Conservation (phyloP, 2,329 filamentous ascomycete genomes). For the Exserohilum rostratum region DNA sequence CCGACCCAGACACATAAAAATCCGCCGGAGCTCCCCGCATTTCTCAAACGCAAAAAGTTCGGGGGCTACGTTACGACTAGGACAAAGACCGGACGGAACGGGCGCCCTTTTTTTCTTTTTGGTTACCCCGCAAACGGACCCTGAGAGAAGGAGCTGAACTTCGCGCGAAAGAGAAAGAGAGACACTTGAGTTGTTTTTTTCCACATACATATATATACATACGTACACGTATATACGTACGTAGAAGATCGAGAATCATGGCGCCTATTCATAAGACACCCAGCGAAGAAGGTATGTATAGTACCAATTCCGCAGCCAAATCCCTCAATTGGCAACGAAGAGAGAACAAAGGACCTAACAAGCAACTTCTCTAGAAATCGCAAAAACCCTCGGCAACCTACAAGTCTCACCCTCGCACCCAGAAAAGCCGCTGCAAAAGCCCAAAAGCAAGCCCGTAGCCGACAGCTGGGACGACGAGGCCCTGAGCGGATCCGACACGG, state of each 20-base stretch:
- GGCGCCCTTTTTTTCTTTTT: background rate
- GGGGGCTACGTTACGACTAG: too few relatives aligned
- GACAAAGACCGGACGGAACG: too few relatives aligned
- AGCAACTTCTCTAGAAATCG: conserved; percentile 40
- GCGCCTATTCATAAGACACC: conserved; percentile 18
- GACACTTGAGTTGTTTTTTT: too few relatives aligned
- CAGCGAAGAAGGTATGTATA: conserved; percentile 14
- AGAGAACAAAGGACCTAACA: background rate
- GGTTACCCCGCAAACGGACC: too few relatives aligned
- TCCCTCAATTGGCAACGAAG: background rate
- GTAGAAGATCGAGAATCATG: too few relatives aligned
- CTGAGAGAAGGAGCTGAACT: too few relatives aligned
- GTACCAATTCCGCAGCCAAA: background rate
- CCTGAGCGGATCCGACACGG: conserved; percentile 49
- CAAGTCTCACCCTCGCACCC: conserved; percentile 43
- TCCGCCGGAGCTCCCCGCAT: too few relatives aligned
- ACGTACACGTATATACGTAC: too few relatives aligned
- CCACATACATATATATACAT: too few relatives aligned
- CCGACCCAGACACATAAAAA: too few relatives aligned
- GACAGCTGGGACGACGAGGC: conserved; percentile 87
- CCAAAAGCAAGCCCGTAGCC: conserved; percentile 54
- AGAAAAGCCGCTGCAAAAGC: conserved; percentile 38
- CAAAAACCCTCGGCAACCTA: conserved; percentile 45
- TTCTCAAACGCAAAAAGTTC: too few relatives aligned
- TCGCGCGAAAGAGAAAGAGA: too few relatives aligned